These are phyloP conservation scores for Fusarium pseudoanthophilum DNA, from an alignment of 2,329 filamentous ascomycete species.

Conservation along the genomic window DNA sequence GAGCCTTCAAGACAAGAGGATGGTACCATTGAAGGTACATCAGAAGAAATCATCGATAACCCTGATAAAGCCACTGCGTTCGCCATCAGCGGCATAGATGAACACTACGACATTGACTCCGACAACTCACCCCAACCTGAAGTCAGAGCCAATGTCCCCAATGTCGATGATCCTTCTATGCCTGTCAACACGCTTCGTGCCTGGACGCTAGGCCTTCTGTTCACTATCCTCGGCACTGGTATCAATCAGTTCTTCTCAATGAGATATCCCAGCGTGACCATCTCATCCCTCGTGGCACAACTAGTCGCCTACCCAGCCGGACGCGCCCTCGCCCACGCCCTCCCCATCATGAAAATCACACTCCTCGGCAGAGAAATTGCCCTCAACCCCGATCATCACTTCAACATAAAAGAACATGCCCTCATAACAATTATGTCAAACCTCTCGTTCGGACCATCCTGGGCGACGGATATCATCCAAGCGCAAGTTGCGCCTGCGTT, in stretches of 20 bases:
- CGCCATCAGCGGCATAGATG: not conserved
- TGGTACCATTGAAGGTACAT: not conserved
- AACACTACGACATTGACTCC: not conserved
- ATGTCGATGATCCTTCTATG: constrained; percentile 1
- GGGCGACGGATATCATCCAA: constrained; percentile 6
- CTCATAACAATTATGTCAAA: constrained; percentile 4
- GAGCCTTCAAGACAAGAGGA: not conserved
- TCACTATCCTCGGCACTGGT: not conserved
- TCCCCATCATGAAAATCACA: not conserved
- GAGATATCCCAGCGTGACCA: not conserved
- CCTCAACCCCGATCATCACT: not conserved
- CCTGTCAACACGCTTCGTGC: not conserved
- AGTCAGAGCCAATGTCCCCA: constrained; percentile 1
- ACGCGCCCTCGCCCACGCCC: not conserved
- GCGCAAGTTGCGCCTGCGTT: not conserved
- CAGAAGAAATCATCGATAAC: not conserved
- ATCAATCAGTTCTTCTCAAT: constrained; percentile 4
- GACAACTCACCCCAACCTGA: constrained; percentile 1
- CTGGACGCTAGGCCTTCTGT: not conserved
- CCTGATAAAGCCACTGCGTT: not conserved
- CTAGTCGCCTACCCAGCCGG: not conserved
- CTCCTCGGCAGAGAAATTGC: not conserved
- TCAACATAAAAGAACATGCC: not conserved
- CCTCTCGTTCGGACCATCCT: not conserved
- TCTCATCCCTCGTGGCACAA: not conserved